Evolutionary conservation across 345 rosid genomes (phyloP), one percentile per base, ranked within the genome.

Genomic region (Sisymbrium irio): DNA sequence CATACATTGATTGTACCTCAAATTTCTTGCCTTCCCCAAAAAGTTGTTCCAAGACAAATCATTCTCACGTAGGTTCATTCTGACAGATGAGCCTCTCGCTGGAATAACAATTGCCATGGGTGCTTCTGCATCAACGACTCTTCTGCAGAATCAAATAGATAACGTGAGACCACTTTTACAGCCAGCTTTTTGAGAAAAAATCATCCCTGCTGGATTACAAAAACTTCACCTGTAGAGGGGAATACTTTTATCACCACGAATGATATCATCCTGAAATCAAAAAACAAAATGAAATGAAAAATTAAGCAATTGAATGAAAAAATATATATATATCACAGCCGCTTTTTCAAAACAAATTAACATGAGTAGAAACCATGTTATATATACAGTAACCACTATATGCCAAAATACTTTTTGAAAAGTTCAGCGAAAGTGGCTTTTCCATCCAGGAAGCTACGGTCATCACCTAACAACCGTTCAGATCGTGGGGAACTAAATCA

Each of bases 21-120:
- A 35, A 40, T 71, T 72, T 64, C 80, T 74, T 20, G 85, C 97
- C 65, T 55, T 85, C 64, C 81, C 88, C 63, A 85, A 76, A 80
- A 95, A 87, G 39, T 88, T 77, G 65, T 71, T 84, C 99, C 97
- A 92, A 46, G 92, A 86, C 78, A 95, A 74, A 73, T 95, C 99
- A 74, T 81, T 83, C 65, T 81, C 82, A 9, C 97, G 97, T 82
- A 95, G 77, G 45, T 84, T 84, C 82, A 78, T 72, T 67, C 82
- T 80, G 65, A 62, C 32, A 49, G 33, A 75, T 72, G 83, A 78
- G 69, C 82, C 93, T 76, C 73, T 84, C 35, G 88, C 71, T 22
- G 99, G 89, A 62, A 89, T 56, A 67, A 95, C 92, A 62, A 95
- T 77, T 37, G 97, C 92, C 84, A 66, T 76, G 33, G 99, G 99